These are phyloP conservation scores for Leptographium galeiforme DNA, from an alignment of 2,329 filamentous ascomycete genomes.

Conservation along the genomic window DNA sequence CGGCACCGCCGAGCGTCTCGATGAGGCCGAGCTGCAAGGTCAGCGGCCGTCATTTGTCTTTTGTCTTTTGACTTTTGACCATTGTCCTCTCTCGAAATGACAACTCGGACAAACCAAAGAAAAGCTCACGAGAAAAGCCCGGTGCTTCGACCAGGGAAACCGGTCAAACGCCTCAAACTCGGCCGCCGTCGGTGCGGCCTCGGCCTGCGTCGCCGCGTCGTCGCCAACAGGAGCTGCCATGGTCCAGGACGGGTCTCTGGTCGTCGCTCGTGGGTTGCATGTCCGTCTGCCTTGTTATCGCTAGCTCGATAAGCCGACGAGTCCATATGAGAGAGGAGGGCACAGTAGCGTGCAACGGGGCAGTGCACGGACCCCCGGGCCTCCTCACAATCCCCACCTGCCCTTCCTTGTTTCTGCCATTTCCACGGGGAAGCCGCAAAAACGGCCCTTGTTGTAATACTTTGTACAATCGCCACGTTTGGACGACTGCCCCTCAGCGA, in stretches of 20 bases:
- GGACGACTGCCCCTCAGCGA: too few species aligned
- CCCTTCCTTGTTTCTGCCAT: too few species aligned
- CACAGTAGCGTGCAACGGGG: neutral
- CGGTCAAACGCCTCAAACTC: constrained; percentile 12
- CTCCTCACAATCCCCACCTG: too few species aligned
- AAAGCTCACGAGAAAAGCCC: constrained; percentile 9
- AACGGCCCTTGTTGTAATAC: too few species aligned
- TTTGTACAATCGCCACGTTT: too few species aligned
- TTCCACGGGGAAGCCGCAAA: too few species aligned
- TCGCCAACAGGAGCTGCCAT: neutral
- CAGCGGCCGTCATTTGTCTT: neutral
- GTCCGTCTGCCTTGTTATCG: too few species aligned
- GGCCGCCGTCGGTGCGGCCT: neutral
- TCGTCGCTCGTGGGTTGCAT: neutral
- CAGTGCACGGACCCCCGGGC: neutral
- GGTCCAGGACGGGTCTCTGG: neutral
- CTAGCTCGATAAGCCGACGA: too few species aligned
- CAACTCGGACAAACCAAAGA: neutral
- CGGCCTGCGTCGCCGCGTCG: neutral
- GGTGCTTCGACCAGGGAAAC: constrained; percentile 13
- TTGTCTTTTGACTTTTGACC: too few species aligned
- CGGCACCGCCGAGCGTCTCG: constrained; percentile 13
- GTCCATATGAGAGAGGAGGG: too few species aligned
- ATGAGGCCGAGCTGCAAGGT: constrained; percentile 11
- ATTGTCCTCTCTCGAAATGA: too few species aligned